Percentiles rank a stretch among this genome's conserved stretches.
Conservation (phyloP, 306 rosid genomes). For the Senna tora region DNA sequence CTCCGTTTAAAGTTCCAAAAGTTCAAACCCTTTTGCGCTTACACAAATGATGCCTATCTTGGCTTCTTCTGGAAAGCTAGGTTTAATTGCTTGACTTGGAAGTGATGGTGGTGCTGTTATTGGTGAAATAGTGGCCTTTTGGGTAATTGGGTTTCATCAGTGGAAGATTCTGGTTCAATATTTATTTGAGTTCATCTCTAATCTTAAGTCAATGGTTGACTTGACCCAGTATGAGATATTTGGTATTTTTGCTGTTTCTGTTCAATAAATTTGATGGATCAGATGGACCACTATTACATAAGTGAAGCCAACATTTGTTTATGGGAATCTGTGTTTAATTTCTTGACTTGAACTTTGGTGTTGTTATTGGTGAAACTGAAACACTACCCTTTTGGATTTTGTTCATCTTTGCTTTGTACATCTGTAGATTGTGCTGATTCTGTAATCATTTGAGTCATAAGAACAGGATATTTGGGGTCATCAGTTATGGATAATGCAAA, state of each 20-base stretch:
- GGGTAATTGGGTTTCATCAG: neutral
- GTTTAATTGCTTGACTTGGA: too few relatives aligned
- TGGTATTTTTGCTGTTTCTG: slow-evolving; percentile 5
- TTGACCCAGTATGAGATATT: neutral
- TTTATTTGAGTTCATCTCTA: neutral
- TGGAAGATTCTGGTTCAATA: neutral
- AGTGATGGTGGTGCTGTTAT: too few relatives aligned
- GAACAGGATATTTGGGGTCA: slow-evolving; percentile 29
- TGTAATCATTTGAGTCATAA: slow-evolving; percentile 8
- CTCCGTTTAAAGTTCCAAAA: neutral
- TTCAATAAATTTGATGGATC: slow-evolving; percentile 31
- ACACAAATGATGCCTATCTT: too few relatives aligned
- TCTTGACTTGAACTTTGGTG: slow-evolving; percentile 36
- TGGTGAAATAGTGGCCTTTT: too few relatives aligned
- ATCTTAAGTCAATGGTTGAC: too few relatives aligned
- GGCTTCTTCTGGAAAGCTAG: too few relatives aligned
- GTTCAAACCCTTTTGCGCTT: neutral
- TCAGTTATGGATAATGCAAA: slow-evolving; percentile 56
- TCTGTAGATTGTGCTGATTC: slow-evolving; percentile 21
- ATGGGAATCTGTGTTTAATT: slow-evolving; percentile 33
- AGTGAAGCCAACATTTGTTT: slow-evolving; percentile 13
- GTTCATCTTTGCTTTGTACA: slow-evolving; percentile 33
- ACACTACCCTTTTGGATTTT: slow-evolving; percentile 19
- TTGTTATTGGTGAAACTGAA: slow-evolving; percentile 29
- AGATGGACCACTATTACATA: slow-evolving; percentile 10